Base-by-base conservation (phyloP, 2,329 filamentous ascomycete genomes). In the Colletotrichum sp. region DNA sequence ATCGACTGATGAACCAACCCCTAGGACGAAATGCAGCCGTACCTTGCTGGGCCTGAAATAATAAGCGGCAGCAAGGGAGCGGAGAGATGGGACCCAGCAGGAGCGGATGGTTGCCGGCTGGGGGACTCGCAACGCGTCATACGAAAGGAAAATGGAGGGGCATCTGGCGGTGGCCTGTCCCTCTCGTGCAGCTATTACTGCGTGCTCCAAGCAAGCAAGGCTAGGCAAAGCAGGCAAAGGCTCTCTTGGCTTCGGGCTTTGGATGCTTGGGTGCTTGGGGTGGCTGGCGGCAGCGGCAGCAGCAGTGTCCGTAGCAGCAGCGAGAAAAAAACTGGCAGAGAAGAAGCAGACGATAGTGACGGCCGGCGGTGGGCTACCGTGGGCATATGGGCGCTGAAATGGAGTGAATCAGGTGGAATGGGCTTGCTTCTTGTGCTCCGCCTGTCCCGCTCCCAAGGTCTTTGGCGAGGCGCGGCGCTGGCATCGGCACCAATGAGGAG, bases 371-470 rank as follows among this genome's bases (percentile, higher is more conserved):
- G 49, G 49, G 62, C 44, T 52, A 21, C 44, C 44, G 44, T 52
- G 24, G 16, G 36, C 30, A 24, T 52, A 52, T 21, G 28, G 64
- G 52, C 59, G 59, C 59, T 28, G 36, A 68, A 68, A 18, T 65
- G 39, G 57, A 44, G 36, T 32, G 36, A 73, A 76, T 65, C 70
- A 52, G 57, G 70, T 65, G 74, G 70, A 76, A 76, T 68, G 70
- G 63, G 63, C 59, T 66, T 72, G 63, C 70, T 74, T 76, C 74
- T 76, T 76, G 70, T 76, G 74, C 74, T 76, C 70, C 70, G 74
- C 74, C 60, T 76, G 70, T 73, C 70, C 73, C 74, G 73, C 73
- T 72, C 30, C 57, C 55, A 72, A 57, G 57, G 70, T 26, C 55
- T 64, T 64, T 73, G 73, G 64, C 70, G 73, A 73, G 69, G 70